Conservation (phyloP, 2,329 filamentous ascomycete genomes). For the Cyphellophora europaea region DNA sequence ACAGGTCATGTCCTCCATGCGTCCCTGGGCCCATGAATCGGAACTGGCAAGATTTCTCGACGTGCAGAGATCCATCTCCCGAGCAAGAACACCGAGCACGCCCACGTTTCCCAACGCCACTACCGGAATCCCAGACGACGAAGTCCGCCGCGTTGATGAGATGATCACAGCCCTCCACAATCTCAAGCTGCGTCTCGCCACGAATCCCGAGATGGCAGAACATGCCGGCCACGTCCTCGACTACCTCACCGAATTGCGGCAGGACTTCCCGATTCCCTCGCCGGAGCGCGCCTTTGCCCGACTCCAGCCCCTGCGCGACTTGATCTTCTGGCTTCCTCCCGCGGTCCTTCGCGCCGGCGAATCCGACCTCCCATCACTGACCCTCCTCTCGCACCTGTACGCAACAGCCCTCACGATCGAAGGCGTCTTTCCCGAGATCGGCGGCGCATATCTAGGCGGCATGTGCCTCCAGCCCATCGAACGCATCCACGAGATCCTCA, state of each 20-base stretch:
- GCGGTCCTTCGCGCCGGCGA: conserved; percentile 69
- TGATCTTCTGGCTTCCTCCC: conserved; percentile 94
- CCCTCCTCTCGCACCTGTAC: conserved; percentile 86
- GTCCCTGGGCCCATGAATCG: conserved; percentile 81
- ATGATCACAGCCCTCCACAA: conserved; percentile 53
- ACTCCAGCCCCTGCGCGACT: conserved; percentile 76
- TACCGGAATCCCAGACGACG: conserved; percentile 38
- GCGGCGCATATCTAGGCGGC: conserved; percentile 76
- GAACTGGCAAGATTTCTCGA: conserved; percentile 41
- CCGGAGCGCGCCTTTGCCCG: conserved; percentile 83
- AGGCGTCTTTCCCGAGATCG: conserved; percentile 83
- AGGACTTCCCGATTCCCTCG: conserved; percentile 59
- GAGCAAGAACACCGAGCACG: conserved; percentile 25
- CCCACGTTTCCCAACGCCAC: conserved; percentile 22
- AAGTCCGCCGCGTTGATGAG: conserved; percentile 58
- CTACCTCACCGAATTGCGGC: conserved; percentile 63
- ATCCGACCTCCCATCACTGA: conserved; percentile 65
- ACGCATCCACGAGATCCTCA: conserved; percentile 69
- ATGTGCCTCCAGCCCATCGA: conserved; percentile 74
- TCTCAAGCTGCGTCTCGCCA: conserved; percentile 54
- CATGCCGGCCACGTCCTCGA: conserved; percentile 60
- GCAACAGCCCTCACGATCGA: conserved; percentile 80
- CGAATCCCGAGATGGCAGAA: conserved; percentile 60
- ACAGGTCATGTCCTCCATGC: conserved; percentile 84
- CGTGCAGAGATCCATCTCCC: conserved; percentile 28